Evolutionary conservation across 805 yeast species (phyloP).

Genomic region (Barnettozyma populi): DNA sequence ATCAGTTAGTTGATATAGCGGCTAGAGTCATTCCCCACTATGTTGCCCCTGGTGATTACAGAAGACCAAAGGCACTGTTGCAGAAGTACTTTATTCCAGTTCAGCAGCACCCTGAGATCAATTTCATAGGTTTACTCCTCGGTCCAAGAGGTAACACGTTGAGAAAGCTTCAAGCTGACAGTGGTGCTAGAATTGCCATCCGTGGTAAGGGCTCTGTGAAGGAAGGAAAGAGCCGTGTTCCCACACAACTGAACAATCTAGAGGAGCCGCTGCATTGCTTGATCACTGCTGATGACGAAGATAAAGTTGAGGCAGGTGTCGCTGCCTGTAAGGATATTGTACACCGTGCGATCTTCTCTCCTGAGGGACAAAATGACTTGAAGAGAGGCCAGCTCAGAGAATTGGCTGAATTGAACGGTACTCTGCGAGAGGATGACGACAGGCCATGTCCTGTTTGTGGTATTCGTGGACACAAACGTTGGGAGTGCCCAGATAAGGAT

Average conservation of each 20-base stretch:
- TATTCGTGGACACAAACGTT: slow-evolving; percentile 55
- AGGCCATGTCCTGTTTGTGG: slow-evolving; percentile 64
- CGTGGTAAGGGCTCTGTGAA: slow-evolving; percentile 96
- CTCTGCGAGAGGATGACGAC: slow-evolving; percentile 74
- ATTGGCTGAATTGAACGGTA: slow-evolving; percentile 91
- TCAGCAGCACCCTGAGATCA: slow-evolving; percentile 82
- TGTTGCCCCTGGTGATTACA: slow-evolving; percentile 74
- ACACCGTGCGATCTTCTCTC: slow-evolving; percentile 78
- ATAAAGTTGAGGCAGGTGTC: slow-evolving; percentile 69
- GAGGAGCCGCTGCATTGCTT: slow-evolving; percentile 88
- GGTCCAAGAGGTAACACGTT: slow-evolving; percentile 97
- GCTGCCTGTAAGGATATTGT: slow-evolving; percentile 69
- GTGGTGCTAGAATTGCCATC: slow-evolving; percentile 87
- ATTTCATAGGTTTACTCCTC: slow-evolving; percentile 82
- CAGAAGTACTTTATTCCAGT: slow-evolving; percentile 86
- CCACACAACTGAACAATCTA: slow-evolving; percentile 40
- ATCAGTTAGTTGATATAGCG: slow-evolving; percentile 70
- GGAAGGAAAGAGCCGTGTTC: slow-evolving; percentile 63
- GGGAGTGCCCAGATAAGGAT: slow-evolving; percentile 56
- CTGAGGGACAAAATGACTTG: slow-evolving; percentile 89
- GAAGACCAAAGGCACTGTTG: slow-evolving; percentile 60
- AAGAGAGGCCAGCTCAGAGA: slow-evolving; percentile 89
- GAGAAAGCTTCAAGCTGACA: slow-evolving; percentile 69
- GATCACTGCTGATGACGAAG: slow-evolving; percentile 77
- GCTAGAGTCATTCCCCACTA: slow-evolving; percentile 67